Evolutionary conservation across 306 rosid species (phyloP).

Genomic region (Malus fusca): DNA sequence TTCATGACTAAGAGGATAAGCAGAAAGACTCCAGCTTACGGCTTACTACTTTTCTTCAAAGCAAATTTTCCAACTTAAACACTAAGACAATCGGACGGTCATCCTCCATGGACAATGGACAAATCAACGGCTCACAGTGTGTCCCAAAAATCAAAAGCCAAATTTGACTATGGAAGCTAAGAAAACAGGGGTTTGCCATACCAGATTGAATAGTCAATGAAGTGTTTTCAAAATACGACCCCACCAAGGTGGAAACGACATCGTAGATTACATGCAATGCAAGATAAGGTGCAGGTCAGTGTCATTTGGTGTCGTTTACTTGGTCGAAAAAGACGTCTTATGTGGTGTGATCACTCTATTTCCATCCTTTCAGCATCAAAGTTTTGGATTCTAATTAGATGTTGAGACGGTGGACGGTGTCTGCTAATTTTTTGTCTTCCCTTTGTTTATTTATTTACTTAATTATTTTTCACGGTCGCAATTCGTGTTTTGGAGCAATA

Average conservation of each 20-base stretch:
- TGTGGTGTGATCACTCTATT: neutral
- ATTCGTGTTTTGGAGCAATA: neutral
- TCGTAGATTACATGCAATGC: neutral
- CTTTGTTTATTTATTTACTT: neutral
- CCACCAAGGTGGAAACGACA: conserved; percentile 10
- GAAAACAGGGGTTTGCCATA: neutral
- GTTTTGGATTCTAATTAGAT: neutral
- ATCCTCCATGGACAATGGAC: neutral
- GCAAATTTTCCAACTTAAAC: neutral
- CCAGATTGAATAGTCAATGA: conserved; percentile 1
- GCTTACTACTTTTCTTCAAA: neutral
- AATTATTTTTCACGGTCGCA: fast-evolving
- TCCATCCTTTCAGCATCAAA: neutral
- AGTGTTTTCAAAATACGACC: neutral
- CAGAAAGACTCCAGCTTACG: neutral
- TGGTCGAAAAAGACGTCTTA: conserved; percentile 3
- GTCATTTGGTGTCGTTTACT: conserved; percentile 17
- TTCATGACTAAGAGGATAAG: conserved; percentile 7
- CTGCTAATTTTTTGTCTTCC: neutral
- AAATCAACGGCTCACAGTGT: neutral
- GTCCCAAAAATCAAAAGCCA: neutral
- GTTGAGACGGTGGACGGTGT: neutral
- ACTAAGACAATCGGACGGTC: neutral
- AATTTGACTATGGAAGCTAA: neutral
- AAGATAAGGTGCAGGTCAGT: neutral